Conservation (phyloP, 805 yeast species). For the Debaryomyces tyrocola region DNA sequence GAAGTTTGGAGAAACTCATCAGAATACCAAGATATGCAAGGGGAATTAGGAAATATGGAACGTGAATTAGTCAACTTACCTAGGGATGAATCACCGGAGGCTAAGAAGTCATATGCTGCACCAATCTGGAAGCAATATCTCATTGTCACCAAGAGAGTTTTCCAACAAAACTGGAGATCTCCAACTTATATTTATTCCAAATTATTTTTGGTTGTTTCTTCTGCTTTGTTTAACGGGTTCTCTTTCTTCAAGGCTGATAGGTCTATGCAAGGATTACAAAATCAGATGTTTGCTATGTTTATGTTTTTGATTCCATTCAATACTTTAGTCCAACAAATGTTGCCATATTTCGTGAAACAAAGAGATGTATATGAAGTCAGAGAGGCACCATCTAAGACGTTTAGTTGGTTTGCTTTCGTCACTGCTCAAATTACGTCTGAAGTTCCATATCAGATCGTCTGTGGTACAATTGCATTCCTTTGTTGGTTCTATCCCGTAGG, state of each 20-base stretch:
- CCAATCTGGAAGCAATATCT: conserved; percentile 26
- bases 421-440: conserved; percentile 44
- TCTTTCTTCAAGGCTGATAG: conserved; percentile 62
- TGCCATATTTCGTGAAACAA: conserved; percentile 43
- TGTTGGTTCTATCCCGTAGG: conserved; percentile 65
- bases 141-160: conserved; percentile 29
- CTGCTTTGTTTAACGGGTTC: conserved; percentile 71
- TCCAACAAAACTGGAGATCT: conserved; percentile 51
- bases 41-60: conserved; percentile 67
- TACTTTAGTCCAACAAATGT: conserved; percentile 41
- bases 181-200: conserved; percentile 65
- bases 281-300: conserved; percentile 57
- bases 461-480: conserved; percentile 43
- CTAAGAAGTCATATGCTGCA: conserved; percentile 29
- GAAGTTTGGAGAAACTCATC: conserved; percentile 76
- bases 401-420: conserved; percentile 43
- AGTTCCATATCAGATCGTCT: conserved; percentile 44
- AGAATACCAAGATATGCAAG: conserved; percentile 57
- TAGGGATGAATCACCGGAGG: conserved; percentile 22
- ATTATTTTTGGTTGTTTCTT: conserved; percentile 50
- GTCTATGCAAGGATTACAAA: conserved; percentile 62
- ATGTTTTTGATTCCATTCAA: conserved; percentile 41
- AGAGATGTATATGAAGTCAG: conserved; percentile 49
- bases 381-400: conserved; percentile 46
- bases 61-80: conserved; percentile 41